A percentile compares a stretch with the other conserved stretches of the same genome.
These are phyloP conservation scores for Mortierella hygrophila DNA, from an alignment of 192 early-diverging fungal species.

Conservation along the genomic window DNA sequence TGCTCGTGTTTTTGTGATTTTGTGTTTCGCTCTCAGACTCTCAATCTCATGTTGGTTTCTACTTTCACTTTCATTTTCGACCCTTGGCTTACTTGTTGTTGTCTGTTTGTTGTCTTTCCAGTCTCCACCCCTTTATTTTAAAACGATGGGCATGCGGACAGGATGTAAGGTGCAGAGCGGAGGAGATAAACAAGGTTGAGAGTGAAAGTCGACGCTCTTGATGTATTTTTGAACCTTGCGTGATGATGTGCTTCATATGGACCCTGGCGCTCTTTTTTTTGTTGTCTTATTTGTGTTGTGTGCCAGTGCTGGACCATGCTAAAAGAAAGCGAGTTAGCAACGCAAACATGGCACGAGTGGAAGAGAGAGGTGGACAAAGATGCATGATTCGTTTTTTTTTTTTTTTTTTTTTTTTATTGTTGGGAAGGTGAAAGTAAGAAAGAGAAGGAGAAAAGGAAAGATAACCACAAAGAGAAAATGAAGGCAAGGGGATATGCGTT, in stretches of 20 bases:
- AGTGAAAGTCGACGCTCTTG: constrained; percentile 2
- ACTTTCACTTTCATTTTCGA: constrained; percentile 9
- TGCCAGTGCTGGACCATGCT: no score
- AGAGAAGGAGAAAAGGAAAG: not conserved
- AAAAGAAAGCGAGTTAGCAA: not conserved
- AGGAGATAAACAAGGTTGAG: not conserved
- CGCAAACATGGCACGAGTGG: not conserved
- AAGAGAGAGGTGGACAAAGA: no score
- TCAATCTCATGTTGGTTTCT: constrained; percentile 5
- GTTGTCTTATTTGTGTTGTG: no score
- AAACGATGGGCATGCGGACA: not conserved
- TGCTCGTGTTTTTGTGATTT: not conserved
- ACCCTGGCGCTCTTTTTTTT: not conserved
- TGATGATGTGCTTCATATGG: not conserved
- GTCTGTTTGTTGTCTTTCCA: not conserved
- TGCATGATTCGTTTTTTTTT: no score
- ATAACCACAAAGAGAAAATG: no score
- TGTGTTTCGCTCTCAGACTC: constrained; percentile 10
- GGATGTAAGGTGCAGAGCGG: not conserved
- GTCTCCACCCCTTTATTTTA: not conserved
- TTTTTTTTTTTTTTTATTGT: no score
- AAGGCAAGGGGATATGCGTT: no score
- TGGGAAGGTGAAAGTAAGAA: not conserved
- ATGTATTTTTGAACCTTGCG: not conserved
- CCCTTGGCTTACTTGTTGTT: not conserved